Percentiles rank a stretch among this genome's conserved stretches.
phyloP scores from a whole-genome alignment of 2,329 filamentous ascomycete genomes.

The Pseudogymnoascus sp. region DNA sequence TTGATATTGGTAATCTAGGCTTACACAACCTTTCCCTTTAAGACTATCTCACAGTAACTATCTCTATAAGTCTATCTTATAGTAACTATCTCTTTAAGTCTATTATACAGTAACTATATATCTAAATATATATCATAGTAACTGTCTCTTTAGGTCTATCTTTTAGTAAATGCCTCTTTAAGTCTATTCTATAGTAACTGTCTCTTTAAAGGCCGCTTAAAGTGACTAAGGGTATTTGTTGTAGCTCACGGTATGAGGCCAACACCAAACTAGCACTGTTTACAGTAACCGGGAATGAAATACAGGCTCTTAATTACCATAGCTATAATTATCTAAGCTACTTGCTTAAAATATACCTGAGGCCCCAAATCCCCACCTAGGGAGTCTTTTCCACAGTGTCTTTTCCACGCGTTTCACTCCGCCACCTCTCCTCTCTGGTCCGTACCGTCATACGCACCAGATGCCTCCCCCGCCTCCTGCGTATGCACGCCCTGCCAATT shows the following conservation, averaged over 20 bases:
- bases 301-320: constrained; percentile 25
- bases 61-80: neutral
- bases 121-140: neutral
- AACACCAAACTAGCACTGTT: neutral
- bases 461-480: neutral
- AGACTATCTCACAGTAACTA: neutral
- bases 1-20: neutral
- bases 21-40: neutral
- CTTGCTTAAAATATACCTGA: neutral
- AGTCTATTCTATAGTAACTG: neutral
- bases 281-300: neutral
- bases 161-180: no score
- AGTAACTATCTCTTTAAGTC: no score
- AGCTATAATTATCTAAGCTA: constrained; percentile 41
- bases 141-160: neutral
- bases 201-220: neutral
- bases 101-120: neutral
- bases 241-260: neutral
- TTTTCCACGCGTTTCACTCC: neutral
- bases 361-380: neutral
- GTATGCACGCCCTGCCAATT: neutral
- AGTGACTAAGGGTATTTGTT: neutral
- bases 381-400: neutral
- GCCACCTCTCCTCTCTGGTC: neutral
- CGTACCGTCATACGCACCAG: neutral